A percentile compares a stretch with the other conserved stretches of the same genome.
phyloP scores from a whole-genome alignment of 2,329 filamentous ascomycete species.

The Pseudogymnoascus sp. region DNA sequence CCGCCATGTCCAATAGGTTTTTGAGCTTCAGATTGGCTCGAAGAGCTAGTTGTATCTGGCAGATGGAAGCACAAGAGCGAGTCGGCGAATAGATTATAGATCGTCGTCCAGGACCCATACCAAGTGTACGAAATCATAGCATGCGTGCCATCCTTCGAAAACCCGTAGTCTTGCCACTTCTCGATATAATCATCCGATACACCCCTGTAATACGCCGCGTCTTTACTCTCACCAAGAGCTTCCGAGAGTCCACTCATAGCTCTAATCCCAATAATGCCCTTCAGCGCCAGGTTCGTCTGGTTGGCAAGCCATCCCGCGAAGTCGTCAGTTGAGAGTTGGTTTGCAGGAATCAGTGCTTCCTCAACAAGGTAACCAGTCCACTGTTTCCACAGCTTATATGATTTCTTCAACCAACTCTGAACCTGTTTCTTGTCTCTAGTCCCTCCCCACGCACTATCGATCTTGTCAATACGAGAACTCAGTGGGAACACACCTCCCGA shows the following conservation, averaged over 20 bases:
- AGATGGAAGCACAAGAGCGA: conserved; percentile 71
- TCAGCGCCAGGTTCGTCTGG: conserved; percentile 65
- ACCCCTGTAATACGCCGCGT: conserved; percentile 51
- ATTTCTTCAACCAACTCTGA: conserved; percentile 52
- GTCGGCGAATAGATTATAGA: conserved; percentile 65
- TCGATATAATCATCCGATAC: conserved; percentile 55
- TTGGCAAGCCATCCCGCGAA: conserved; percentile 62
- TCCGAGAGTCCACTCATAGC: conserved; percentile 63
- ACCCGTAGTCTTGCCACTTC: conserved; percentile 57
- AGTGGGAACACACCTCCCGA: conserved; percentile 24
- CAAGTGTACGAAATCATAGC: conserved; percentile 65
- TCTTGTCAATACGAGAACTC: conserved; percentile 40
- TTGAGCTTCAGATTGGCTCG: conserved; percentile 22
- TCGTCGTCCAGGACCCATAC: conserved; percentile 66
- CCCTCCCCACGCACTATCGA: conserved; percentile 56
- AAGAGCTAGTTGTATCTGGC: background rate
- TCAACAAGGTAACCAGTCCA: conserved; percentile 63
- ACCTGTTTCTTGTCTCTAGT: conserved; percentile 47
- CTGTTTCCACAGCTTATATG: conserved; percentile 58
- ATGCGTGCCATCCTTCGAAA: conserved; percentile 57
- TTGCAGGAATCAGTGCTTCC: conserved; percentile 54
- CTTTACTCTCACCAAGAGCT: conserved; percentile 45
- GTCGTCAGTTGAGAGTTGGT: conserved; percentile 63
- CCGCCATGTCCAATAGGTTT: conserved; percentile 17
- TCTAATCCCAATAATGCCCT: conserved; percentile 70